phyloP scores from a whole-genome alignment of 2,329 filamentous ascomycete species.

The Exophiala sp. region DNA sequence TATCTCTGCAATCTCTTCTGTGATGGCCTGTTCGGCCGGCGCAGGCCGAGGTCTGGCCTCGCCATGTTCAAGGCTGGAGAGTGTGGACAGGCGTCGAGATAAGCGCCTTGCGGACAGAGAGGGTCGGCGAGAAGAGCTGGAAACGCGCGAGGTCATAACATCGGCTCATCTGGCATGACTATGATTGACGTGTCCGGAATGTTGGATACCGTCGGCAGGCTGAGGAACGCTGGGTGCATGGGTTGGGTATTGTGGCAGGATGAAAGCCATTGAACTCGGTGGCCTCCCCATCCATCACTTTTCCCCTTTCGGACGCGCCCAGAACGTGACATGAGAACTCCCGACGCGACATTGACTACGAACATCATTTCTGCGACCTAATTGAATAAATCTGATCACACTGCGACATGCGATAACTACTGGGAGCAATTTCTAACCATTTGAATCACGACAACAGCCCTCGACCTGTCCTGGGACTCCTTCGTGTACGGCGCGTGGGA shows the following conservation, averaged over 20 bases:
- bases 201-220: conserved; percentile 3
- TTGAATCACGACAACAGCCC: background rate
- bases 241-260: background rate
- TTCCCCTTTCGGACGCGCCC: conserved; percentile 25
- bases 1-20: conserved; percentile 95
- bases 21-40: conserved; percentile 63
- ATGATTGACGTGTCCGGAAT: background rate
- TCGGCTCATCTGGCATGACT: conserved; percentile 20
- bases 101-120: conserved; percentile 46
- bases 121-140: conserved; percentile 46
- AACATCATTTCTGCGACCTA: no score
- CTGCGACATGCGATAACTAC: no score
- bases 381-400: no score
- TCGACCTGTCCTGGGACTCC: background rate
- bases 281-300: conserved; percentile 5
- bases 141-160: conserved; percentile 50
- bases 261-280: background rate
- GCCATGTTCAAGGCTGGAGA: conserved; percentile 58
- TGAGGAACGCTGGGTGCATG: background rate
- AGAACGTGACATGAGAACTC: conserved; percentile 10
- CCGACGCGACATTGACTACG: conserved; percentile 12
- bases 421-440: background rate
- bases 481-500: background rate
- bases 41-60: conserved; percentile 48
- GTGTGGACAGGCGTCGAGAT: conserved; percentile 61